Evolutionary conservation across 2,329 filamentous ascomycete genomes (phyloP), one percentile per base, ranked within the genome.

Genomic region (Aspergillus carbonarius): DNA sequence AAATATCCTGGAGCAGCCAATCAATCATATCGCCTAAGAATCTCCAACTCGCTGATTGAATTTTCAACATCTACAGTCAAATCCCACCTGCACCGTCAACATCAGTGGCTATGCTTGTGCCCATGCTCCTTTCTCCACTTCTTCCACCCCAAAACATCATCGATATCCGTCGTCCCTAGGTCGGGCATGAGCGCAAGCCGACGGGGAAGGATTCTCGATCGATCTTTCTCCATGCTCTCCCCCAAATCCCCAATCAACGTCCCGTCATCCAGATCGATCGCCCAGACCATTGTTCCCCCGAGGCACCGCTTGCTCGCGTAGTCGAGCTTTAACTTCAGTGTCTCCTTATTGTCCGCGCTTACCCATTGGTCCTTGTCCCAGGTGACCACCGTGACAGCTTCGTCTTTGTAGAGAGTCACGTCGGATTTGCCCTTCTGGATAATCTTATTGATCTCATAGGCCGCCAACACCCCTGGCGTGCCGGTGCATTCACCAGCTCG

Each of bases 221-320:
- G 46, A 15, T 49, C 44, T 46, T 60, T 61, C 5, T 30, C 54
- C 60, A 47, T 54, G n/a, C 44, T 50, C n/a, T 37, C 23, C 4
- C 54, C 60, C 30, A 61, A 39, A 6, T 49, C 44, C 10, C 54
- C 54, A n/a, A 55, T 52, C 39, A 60, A 54, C 1, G 50, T 51
- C 3, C 60, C 60, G 35, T 61, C 62, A 51, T 63, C 64, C 17
- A 60, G 27, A 51, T 66, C 64, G 2, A 66, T 25, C 4, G 64
- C 55, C 64, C 64, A 66, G 9, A 52, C 50, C 54, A 66, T 65
- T 1, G 60, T 60, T 4, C 64, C 64, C 2, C 62, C 60, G 12
- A 66, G 55, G 49, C 64, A 66, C 32, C 52, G 57, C 20, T 47
- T 42, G 34, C 65, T 66, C 5, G 64, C 64, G 32, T 46, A 65